Evolutionary conservation across 2,329 filamentous ascomycete genomes (phyloP), one percentile per base, ranked within the genome.

Genomic region (Calycina marina): DNA sequence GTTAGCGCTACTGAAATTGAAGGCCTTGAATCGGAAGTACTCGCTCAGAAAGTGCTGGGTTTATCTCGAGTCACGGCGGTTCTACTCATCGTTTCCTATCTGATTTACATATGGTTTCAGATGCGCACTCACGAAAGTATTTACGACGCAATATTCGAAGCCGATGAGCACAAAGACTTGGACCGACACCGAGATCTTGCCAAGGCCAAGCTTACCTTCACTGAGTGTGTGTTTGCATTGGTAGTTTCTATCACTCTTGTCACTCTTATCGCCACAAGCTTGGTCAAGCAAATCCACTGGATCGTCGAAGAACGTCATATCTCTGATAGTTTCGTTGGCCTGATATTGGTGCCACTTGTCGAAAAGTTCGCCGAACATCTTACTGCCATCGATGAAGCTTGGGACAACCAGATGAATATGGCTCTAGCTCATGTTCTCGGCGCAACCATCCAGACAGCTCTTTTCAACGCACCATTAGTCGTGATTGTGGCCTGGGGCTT

Each of bases 291-390:
- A 48, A 90, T 90, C 37, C 65, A 72, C 22, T 61, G 57, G 45
- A 69, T 77, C 25, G 71, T 74, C 13, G 46, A 54, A 13, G 58
- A 63, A 25, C 56, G 55, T 15, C 54, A 59, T 15, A 58, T 75
- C 25, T 62, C 62, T 1, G 68, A 75, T 42, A 63, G 64, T 17
- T 77, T 76, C 40, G 58, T 76, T 40, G 70, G 82, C 46, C 61
- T 92, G 22, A 88, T 90, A 42, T 64, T 92, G 1, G 69, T 90
- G 4, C 77, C 81, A 4, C 64, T 92, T 0, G 82, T 90, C 4
- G 84, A 92, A 51, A 92, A 93, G 56, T 76, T 79, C 3, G 82
- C 83, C 9, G 83, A 92, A 55, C 83, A 92, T 55, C 60, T 92
- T 28, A 86, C 80, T 2, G 80, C 82, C 25, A 64, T 92, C 37